Evolutionary conservation across 345 rosid species (phyloP).

Genomic region (Moringa oleifera): DNA sequence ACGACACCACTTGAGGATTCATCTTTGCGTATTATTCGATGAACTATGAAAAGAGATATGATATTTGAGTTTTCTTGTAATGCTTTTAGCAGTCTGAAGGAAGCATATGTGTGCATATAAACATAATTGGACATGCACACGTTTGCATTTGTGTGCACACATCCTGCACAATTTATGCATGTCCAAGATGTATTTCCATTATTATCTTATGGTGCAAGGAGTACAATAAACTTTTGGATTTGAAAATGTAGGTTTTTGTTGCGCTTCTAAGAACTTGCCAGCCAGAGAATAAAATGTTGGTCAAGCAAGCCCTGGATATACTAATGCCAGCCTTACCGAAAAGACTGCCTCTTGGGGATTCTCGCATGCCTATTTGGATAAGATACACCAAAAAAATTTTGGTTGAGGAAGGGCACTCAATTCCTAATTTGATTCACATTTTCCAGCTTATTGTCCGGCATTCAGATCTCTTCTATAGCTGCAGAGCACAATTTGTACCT

Average conservation of each 20-base stretch:
- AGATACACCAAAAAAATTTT: slow-evolving; percentile 93
- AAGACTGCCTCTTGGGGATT: slow-evolving; percentile 93
- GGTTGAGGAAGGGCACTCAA: slow-evolving; percentile 98
- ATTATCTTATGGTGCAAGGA: too few relatives aligned
- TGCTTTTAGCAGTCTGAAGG: not conserved
- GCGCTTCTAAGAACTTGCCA: slow-evolving; percentile 99
- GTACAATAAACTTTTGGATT: not conserved
- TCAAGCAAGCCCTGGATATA: slow-evolving; percentile 98
- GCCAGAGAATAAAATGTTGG: slow-evolving; percentile 93
- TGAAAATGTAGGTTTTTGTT: slow-evolving; percentile 81
- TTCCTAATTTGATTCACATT: slow-evolving; percentile 95
- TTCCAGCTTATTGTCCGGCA: slow-evolving; percentile 98
- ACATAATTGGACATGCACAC: not conserved
- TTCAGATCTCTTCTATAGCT: slow-evolving; percentile 93
- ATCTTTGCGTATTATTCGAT: too few relatives aligned
- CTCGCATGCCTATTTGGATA: slow-evolving; percentile 99
- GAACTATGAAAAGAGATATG: not conserved
- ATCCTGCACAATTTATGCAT: not conserved
- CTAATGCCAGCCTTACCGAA: slow-evolving; percentile 96
- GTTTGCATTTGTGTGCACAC: not conserved
- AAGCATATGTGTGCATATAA: not conserved
- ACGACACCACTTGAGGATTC: too few relatives aligned
- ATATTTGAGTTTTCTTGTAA: not conserved
- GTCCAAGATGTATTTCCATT: too few relatives aligned
- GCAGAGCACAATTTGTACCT: slow-evolving; percentile 98